Percentiles rank a stretch among this genome's conserved stretches.
Evolutionary conservation across 2,329 filamentous ascomycete genomes (phyloP).

Genomic region (Cordyceps tenuipes): DNA sequence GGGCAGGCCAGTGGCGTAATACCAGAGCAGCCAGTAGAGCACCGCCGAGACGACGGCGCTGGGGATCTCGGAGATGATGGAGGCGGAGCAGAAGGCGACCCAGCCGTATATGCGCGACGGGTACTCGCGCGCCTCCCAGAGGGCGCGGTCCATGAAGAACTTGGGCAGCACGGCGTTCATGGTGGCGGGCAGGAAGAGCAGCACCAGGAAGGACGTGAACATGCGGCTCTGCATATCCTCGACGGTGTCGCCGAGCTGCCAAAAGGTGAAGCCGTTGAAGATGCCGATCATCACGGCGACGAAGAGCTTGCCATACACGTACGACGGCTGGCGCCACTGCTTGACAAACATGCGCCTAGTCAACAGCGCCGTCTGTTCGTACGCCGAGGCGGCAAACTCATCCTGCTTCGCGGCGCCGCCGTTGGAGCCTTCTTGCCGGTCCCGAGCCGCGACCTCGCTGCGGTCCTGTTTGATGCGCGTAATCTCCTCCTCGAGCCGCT

Average conservation of each 20-base stretch:
- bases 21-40: slow-evolving; percentile 69
- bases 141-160: slow-evolving; percentile 62
- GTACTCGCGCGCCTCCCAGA: slow-evolving; percentile 67
- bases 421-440: slow-evolving; percentile 18
- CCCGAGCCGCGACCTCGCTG: slow-evolving; percentile 9
- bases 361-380: slow-evolving; percentile 54
- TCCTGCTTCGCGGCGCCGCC: slow-evolving; percentile 22
- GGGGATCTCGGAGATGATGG: slow-evolving; percentile 65
- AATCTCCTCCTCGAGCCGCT: slow-evolving; percentile 55
- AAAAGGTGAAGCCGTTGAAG: slow-evolving; percentile 79
- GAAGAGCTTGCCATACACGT: slow-evolving; percentile 71
- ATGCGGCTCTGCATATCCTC: slow-evolving; percentile 68
- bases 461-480: slow-evolving; percentile 41
- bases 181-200: slow-evolving; percentile 60
- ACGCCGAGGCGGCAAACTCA: slow-evolving; percentile 60
- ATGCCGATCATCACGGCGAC: slow-evolving; percentile 62
- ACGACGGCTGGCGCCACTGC: slow-evolving; percentile 69
- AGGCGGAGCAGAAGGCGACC: slow-evolving; percentile 67
- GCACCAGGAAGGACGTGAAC: slow-evolving; percentile 62
- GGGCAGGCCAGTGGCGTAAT: slow-evolving; percentile 65
- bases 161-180: slow-evolving; percentile 70
- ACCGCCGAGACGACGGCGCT: slow-evolving; percentile 54
- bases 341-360: slow-evolving; percentile 63
- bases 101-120: slow-evolving; percentile 70
- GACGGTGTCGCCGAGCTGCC: slow-evolving; percentile 54